Percentiles rank a stretch among this genome's conserved stretches.
Evolutionary conservation across 192 early-diverging fungal species (phyloP).

Genomic region (Umbelopsis sp.): DNA sequence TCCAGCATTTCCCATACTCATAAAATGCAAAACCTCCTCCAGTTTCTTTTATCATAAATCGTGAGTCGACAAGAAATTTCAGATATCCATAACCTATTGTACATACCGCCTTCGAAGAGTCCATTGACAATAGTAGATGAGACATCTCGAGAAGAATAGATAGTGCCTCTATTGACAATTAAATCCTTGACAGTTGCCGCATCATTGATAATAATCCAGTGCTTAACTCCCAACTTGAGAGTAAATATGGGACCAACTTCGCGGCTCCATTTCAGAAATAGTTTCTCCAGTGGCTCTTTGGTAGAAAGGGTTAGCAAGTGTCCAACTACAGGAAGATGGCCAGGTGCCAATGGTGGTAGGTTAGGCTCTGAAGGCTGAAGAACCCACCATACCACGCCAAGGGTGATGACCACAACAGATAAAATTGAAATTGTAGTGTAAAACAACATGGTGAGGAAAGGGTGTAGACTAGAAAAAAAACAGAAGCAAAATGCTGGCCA

Average conservation of each 20-base stretch:
- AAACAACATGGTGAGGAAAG: neutral
- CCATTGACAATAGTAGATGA: conserved; percentile 20
- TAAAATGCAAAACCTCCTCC: conserved; percentile 40
- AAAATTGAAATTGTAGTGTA: neutral
- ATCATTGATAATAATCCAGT: conserved; percentile 41
- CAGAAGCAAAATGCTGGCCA: neutral
- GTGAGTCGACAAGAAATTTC: neutral
- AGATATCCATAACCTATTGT: neutral
- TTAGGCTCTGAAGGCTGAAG: neutral
- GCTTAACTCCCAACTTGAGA: conserved; percentile 26
- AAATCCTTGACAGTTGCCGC: conserved; percentile 28
- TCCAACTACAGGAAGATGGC: conserved; percentile 30
- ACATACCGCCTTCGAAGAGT: conserved; percentile 34
- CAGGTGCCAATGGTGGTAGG: conserved; percentile 29
- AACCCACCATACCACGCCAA: neutral
- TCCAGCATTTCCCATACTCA: conserved; percentile 35
- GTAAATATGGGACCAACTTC: conserved; percentile 37
- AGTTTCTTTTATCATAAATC: conserved; percentile 7
- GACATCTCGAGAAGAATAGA: conserved; percentile 42
- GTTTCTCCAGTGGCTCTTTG: neutral
- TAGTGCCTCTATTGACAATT: conserved; percentile 29
- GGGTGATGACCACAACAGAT: neutral
- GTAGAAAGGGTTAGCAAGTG: conserved; percentile 25
- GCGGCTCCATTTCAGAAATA: conserved; percentile 33
- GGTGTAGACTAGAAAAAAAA: neutral